Base-by-base conservation (phyloP, 2,329 filamentous ascomycete genomes). In the Aspergillus sp. region DNA sequence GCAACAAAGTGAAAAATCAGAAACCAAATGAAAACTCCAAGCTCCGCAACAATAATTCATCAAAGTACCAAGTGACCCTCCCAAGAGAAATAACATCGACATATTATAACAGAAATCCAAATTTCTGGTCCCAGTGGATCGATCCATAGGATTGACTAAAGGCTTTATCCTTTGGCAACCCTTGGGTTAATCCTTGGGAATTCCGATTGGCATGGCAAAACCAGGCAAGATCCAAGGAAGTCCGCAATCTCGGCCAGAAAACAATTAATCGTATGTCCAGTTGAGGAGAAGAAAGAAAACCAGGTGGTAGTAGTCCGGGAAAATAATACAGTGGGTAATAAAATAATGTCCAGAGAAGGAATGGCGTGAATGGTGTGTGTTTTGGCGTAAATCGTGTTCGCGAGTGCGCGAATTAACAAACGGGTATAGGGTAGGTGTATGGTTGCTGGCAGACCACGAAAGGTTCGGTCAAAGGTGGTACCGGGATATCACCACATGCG, bases 401-500 rank as follows among this genome's bases (percentile, higher is more conserved):
- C 48, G 38, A 8, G 11, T 30, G 18, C 15, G 4, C 50, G 17
- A 39, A 61, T 67, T 61, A 73, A 57, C 62, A 73, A 38, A 68
- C 68, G 49, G 66, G 60, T 42, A 72, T 67, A 50, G 61, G 63
- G 13, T 63, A 66, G 20, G 59, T 61, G 43, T 66, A 66, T 18
- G 66, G 59, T 55, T 66, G 65, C 22, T 64, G 65, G 36, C 66
- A 66, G 13, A 68, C 57, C 24, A 67, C 51, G 5, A 69, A 63
- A 47, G 73, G 72, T 15, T 26, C 20, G 6, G 39, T 42, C 12
- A 34, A 5, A 32, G 24, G 24, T 45, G 72, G 71, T 55, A 70
- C 71, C 22, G 65, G 64, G 24, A 68, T 59, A 36, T 69, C 67
- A 55, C 61, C 63, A 52, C 71, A 64, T 32, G 64, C 62, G 48